A percentile compares a stretch with the other conserved stretches of the same genome.
These are phyloP conservation scores for Globisporangium radiosum DNA, from an alignment of 352 stramenopile species.

Conservation along the genomic window DNA sequence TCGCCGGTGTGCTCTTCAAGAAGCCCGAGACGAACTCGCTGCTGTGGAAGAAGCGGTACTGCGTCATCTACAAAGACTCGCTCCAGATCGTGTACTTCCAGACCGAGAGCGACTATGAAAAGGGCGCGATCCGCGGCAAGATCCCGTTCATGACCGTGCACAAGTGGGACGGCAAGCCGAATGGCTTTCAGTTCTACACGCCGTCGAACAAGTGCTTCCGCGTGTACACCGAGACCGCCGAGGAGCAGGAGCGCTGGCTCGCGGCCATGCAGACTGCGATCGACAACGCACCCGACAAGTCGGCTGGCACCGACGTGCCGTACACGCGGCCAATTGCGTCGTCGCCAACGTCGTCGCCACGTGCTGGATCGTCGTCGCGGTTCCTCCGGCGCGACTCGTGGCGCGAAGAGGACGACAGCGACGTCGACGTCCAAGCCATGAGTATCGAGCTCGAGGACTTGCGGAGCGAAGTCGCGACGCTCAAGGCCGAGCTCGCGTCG, in stretches of 20 bases:
- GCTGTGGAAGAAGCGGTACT: conserved; percentile 86
- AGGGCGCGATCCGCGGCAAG: conserved; percentile 69
- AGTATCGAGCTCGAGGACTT: conserved; percentile 68
- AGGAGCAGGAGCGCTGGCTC: conserved; percentile 67
- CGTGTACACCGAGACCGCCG: conserved; percentile 72
- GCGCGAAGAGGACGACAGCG: conserved; percentile 42
- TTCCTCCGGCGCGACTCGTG: conserved; percentile 65
- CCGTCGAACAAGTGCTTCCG: conserved; percentile 79
- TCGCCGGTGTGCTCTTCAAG: conserved; percentile 75
- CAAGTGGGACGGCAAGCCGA: conserved; percentile 80
- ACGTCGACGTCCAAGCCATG: conserved; percentile 59
- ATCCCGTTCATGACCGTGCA: conserved; percentile 79
- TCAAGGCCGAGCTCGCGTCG: conserved; percentile 62
- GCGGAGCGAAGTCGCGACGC: conserved; percentile 57
- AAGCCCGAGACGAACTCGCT: conserved; percentile 78
- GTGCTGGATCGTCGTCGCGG: conserved; percentile 21
- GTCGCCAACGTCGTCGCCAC: conserved; percentile 54
- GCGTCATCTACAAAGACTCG: conserved; percentile 60
- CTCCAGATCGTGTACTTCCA: conserved; percentile 83
- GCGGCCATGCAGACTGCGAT: conserved; percentile 61
- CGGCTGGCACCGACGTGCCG: conserved; percentile 49
- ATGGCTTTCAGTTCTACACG: conserved; percentile 86
- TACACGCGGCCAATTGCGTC: conserved; percentile 67
- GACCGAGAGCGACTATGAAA: conserved; percentile 62
- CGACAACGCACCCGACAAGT: conserved; percentile 60